Percentiles rank a stretch among this genome's conserved stretches.
These are phyloP conservation scores for Termitomyces sp. DNA, from an alignment of 768 basidiomycete genomes.

Conservation along the genomic window DNA sequence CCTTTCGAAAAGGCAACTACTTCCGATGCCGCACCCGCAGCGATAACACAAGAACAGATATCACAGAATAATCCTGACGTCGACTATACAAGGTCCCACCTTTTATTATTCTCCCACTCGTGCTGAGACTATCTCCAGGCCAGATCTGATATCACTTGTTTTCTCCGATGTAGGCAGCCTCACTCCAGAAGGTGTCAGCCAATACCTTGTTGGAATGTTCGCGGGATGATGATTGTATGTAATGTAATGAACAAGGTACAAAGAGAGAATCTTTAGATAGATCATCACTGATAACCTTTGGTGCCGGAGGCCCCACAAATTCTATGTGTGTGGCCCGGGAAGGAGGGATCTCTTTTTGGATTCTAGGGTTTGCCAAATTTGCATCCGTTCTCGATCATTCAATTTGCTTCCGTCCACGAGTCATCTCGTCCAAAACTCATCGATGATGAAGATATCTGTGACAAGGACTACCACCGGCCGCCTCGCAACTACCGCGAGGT, in stretches of 20 bases:
- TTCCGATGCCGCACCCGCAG: slow-evolving; percentile 20
- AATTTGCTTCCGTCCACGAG: slow-evolving; percentile 8
- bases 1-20: slow-evolving; percentile 21
- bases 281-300: slow-evolving; percentile 31
- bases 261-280: slow-evolving; percentile 23
- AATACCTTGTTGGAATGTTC: slow-evolving; percentile 95
- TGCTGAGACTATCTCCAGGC: slow-evolving; percentile 38
- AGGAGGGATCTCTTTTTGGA: too few relatives aligned
- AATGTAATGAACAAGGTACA: too few relatives aligned
- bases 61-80: slow-evolving; percentile 83
- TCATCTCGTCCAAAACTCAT: slow-evolving; percentile 3
- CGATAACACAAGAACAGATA: slow-evolving; percentile 82
- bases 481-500: not conserved
- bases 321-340: too few relatives aligned
- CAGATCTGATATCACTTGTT: slow-evolving; percentile 90
- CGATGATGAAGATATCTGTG: not conserved
- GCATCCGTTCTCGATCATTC: slow-evolving; percentile 12
- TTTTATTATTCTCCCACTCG: not conserved
- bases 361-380: too few relatives aligned
- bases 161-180: slow-evolving; percentile 93
- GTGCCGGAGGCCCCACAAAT: not conserved
- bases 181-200: slow-evolving; percentile 90
- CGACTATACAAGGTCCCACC: slow-evolving; percentile 81
- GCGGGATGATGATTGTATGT: too few relatives aligned
- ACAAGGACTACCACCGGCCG: too few relatives aligned